Evolutionary conservation across 2,329 filamentous ascomycete genomes (phyloP).

Genomic region (Pseudogymnoascus sp.): DNA sequence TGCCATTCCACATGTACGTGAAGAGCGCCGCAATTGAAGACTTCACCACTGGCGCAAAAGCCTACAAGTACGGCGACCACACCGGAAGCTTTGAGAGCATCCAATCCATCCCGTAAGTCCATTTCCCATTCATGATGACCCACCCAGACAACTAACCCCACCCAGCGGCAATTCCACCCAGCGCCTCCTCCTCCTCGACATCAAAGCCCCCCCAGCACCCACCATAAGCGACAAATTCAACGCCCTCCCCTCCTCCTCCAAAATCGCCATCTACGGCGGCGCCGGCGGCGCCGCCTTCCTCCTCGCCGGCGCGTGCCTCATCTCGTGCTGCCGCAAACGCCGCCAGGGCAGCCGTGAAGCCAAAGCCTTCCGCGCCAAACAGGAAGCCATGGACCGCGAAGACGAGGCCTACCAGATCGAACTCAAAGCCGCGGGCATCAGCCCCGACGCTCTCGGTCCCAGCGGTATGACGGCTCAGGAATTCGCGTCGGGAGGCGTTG

Average conservation of each 20-base stretch:
- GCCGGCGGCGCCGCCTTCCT: slow-evolving; percentile 38
- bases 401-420: slow-evolving; percentile 22
- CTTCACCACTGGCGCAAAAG: slow-evolving; percentile 50
- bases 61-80: slow-evolving; percentile 56
- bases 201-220: slow-evolving; percentile 31
- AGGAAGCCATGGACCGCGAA: slow-evolving; percentile 24
- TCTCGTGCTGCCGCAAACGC: slow-evolving; percentile 49
- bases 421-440: slow-evolving; percentile 10
- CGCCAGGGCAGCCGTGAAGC: slow-evolving; percentile 44
- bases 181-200: slow-evolving; percentile 2
- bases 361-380: slow-evolving; percentile 26
- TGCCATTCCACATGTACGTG: slow-evolving; percentile 67
- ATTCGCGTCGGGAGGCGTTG: background rate
- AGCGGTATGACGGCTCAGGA: slow-evolving; percentile 1
- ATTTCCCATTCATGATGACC: background rate
- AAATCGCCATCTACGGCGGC: slow-evolving; percentile 44
- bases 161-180: slow-evolving; percentile 47
- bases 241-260: slow-evolving; percentile 40
- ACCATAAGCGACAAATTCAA: slow-evolving; percentile 46
- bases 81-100: slow-evolving; percentile 57
- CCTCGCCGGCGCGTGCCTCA: slow-evolving; percentile 34
- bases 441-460: background rate
- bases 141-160: background rate
- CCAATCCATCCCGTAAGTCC: slow-evolving; percentile 43
- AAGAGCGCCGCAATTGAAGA: slow-evolving; percentile 51